Base-by-base conservation (phyloP, 2,329 filamentous ascomycete genomes). In the Knufia fluminis region DNA sequence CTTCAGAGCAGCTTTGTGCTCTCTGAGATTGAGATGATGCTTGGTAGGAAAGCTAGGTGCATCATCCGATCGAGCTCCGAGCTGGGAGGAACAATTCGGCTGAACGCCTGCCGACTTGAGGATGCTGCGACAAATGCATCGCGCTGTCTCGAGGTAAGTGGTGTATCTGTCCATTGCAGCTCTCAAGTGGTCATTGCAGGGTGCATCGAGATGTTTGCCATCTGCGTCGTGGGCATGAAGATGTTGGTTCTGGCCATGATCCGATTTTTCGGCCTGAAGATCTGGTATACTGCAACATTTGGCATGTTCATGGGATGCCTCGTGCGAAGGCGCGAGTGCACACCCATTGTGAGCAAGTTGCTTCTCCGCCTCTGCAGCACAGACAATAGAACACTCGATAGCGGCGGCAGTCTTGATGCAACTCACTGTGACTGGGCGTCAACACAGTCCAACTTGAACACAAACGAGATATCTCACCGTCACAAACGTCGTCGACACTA, bases 151-250 rank as follows among this genome's bases (percentile, higher is more conserved):
- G n/a, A 61, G 55, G 53, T 60, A 60, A n/a, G 51, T 53, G 43
- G 53, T 54, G 55, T 61, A 61, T 48, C 57, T 53, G 14, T 58
- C 53, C 44, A 59, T 57, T 22, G 60, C 60, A 22, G 56, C 50
- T 31, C 51, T 43, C 3, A 60, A 52, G 33, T 61, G 59, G 26
- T 31, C 50, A 43, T 45, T 54, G 53, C 59, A 61, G 17, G 59
- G 54, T 35, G 46, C 35, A 19, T 46, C 46, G 17, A 48, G 40
- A 44, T 57, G 54, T 12, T 50, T 52, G 39, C 52, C 54, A n/a
- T 57, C 48, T 14, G 52, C 52, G 20, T 52, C 57, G 38, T 57
- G 55, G 26, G 52, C 49, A 45, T 56, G 55, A 16, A 46, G 43
- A 31, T 58, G 55, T 16, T 38, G 35, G 14, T 16, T 20, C 19